phyloP scores from a whole-genome alignment of 129 eudicot genomes.

The Saussurea involucrata region DNA sequence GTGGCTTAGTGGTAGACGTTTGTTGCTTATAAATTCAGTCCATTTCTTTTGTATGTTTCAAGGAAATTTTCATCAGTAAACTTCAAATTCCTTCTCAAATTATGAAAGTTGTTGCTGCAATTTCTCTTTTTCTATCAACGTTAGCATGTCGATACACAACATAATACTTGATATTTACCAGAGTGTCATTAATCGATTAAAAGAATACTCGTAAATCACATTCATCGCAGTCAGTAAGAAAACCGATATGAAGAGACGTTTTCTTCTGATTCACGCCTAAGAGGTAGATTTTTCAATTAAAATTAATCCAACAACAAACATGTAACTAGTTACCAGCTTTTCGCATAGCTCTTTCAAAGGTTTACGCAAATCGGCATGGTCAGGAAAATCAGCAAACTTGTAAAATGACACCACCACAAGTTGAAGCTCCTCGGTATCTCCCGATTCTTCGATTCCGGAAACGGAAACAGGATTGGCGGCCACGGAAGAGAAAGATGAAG shows the following conservation, averaged over 20 bases:
- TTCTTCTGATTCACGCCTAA: background rate
- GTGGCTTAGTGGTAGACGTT: no score
- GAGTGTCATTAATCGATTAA: no score
- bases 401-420: conserved; percentile 88
- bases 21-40: background rate
- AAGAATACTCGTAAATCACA: background rate
- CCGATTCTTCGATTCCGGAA: conserved; percentile 4
- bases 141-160: no score
- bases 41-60: no score
- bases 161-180: no score
- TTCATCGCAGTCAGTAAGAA: background rate
- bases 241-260: background rate
- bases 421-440: conserved; percentile 12
- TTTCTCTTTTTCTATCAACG: no score
- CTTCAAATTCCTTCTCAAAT: no score
- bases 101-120: no score
- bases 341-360: conserved; percentile 76
- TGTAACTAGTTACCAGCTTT: conserved; percentile 43
- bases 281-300: background rate
- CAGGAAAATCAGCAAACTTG: conserved; percentile 90
- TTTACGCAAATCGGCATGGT: conserved; percentile 68
- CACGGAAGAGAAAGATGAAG: conserved; percentile 23
- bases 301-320: background rate
- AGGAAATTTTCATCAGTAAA: no score
- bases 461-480: conserved; percentile 14